phyloP scores from a whole-genome alignment of 805 yeast genomes.

The Starmerella davenportii region DNA sequence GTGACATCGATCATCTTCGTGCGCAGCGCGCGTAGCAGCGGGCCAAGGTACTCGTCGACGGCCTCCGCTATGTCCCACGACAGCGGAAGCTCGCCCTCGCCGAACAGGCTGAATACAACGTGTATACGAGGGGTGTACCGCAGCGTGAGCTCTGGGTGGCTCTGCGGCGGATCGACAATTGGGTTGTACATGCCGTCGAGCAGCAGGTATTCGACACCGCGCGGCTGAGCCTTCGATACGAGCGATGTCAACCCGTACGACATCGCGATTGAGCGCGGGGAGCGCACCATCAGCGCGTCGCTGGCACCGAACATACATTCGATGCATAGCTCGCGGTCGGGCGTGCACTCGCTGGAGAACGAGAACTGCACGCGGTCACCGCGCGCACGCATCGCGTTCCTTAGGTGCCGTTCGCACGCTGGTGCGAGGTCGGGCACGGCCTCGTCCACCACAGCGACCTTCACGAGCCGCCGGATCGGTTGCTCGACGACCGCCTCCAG shows the following conservation, averaged over 20 bases:
- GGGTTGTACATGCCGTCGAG: neutral
- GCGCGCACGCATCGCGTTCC: slow-evolving; percentile 24
- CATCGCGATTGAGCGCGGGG: slow-evolving; percentile 27
- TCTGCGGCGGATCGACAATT: neutral
- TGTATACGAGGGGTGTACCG: slow-evolving; percentile 52
- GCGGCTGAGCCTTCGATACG: neutral
- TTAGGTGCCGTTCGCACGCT: slow-evolving; percentile 32
- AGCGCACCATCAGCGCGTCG: slow-evolving; percentile 31
- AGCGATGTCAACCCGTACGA: slow-evolving; percentile 30
- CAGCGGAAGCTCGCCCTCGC: slow-evolving; percentile 39
- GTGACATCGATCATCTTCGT: slow-evolving; percentile 50
- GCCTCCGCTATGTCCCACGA: slow-evolving; percentile 57
- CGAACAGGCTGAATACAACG: slow-evolving; percentile 54
- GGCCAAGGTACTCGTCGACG: slow-evolving; percentile 31
- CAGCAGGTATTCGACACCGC: neutral
- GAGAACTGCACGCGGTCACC: slow-evolving; percentile 20
- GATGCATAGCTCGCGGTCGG: slow-evolving; percentile 26
- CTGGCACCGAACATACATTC: slow-evolving; percentile 23
- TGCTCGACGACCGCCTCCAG: slow-evolving; percentile 17
- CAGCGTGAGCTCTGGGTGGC: slow-evolving; percentile 18
- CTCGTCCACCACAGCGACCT: slow-evolving; percentile 19
- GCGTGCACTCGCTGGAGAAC: slow-evolving; percentile 12
- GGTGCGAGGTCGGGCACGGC: slow-evolving; percentile 48
- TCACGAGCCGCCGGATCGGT: slow-evolving; percentile 17
- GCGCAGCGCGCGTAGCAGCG: slow-evolving; percentile 35